These are phyloP conservation scores for Scenedesmus sp. DNA, from an alignment of 163 green algal genomes.

Conservation along the genomic window DNA sequence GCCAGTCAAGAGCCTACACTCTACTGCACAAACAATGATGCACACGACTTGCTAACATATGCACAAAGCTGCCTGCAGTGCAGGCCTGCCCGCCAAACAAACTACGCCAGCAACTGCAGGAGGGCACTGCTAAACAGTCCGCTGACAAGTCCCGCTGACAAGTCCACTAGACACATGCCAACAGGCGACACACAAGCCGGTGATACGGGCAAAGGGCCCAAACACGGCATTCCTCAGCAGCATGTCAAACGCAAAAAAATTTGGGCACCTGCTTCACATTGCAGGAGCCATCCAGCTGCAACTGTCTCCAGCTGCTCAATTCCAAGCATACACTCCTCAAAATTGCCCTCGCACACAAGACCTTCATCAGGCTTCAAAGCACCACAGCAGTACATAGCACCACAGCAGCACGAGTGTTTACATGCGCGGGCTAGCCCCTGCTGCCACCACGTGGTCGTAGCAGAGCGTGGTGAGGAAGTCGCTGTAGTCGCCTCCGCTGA, in stretches of 20 bases:
- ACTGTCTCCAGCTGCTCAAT: background rate
- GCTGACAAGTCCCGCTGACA: background rate
- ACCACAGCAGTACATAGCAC: too few relatives aligned
- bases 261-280: background rate
- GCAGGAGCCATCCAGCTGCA: background rate
- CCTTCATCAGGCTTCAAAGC: too few relatives aligned
- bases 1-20: background rate
- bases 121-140: background rate
- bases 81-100: background rate
- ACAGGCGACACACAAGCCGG: background rate
- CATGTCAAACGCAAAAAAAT: too few relatives aligned
- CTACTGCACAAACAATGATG: background rate
- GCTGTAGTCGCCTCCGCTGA: slow-evolving; percentile 59
- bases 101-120: background rate
- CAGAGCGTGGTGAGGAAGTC: slow-evolving; percentile 74
- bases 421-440: slow-evolving; percentile 18
- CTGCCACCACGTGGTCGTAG: slow-evolving; percentile 69
- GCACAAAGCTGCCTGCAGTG: background rate
- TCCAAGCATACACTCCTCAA: too few relatives aligned
- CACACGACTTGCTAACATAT: background rate
- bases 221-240: background rate
- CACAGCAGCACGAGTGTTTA: background rate
- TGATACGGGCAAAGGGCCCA: background rate
- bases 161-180: background rate
- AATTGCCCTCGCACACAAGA: too few relatives aligned